These are phyloP conservation scores for Colletotrichum sp. DNA, from an alignment of 2,329 filamentous ascomycete genomes.

Conservation along the genomic window DNA sequence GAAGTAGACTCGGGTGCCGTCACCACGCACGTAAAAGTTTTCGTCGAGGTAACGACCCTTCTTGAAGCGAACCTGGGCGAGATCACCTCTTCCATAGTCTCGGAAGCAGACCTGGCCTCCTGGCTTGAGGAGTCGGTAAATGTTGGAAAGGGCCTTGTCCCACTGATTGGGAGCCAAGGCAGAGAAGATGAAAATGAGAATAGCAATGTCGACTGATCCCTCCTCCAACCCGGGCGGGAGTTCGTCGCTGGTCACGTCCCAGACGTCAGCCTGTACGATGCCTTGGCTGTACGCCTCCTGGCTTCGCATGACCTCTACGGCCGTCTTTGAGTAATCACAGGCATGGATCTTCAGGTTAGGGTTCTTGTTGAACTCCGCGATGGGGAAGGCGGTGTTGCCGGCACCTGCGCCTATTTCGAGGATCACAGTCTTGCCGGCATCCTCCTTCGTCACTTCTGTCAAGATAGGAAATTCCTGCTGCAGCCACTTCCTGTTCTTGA, in stretches of 20 bases:
- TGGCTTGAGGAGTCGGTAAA: conserved; percentile 83
- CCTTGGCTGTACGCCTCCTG: conserved; percentile 77
- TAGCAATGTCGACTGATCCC: conserved; percentile 85
- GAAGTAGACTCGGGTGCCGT: conserved; percentile 97
- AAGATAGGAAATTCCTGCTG: conserved; percentile 94
- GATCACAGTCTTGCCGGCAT: conserved; percentile 72
- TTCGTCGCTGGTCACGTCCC: conserved; percentile 80
- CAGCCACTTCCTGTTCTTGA: conserved; percentile 98
- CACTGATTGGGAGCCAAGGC: conserved; percentile 87
- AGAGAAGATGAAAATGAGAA: conserved; percentile 98
- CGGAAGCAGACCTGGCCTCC: conserved; percentile 94
- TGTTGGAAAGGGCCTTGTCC: conserved; percentile 80
- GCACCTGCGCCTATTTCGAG: conserved; percentile 95
- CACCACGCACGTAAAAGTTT: conserved; percentile 96
- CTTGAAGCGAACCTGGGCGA: conserved; percentile 96
- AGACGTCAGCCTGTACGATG: conserved; percentile 87
- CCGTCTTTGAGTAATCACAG: conserved; percentile 95
- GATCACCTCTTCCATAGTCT: conserved; percentile 93
- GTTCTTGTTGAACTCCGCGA: conserved; percentile 85
- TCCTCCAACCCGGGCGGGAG: conserved; percentile 80
- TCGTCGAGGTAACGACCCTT: conserved; percentile 93
- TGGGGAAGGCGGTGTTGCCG: conserved; percentile 94
- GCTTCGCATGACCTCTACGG: conserved; percentile 88
- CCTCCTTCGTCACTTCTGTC: conserved; percentile 73
- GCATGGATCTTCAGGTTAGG: conserved; percentile 83